Evolutionary conservation across 495 filamentous ascomycete species (phyloP).

Genomic region (Aspergillus hancockii): DNA sequence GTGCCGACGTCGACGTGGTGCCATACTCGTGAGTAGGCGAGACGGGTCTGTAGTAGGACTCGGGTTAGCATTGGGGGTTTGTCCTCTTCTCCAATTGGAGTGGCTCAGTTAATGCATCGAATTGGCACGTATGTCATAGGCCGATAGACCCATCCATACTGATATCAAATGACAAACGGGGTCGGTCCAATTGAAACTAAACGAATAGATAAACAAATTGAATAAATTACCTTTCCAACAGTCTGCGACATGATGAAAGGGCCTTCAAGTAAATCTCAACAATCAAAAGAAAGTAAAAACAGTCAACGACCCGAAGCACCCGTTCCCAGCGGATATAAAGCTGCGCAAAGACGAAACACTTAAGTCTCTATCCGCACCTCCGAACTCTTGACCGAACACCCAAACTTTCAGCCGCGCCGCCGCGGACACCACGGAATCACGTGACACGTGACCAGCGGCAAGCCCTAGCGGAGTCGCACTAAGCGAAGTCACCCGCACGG

Average conservation of each 20-base stretch:
- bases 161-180: background rate
- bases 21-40: conserved; percentile 95
- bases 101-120: background rate
- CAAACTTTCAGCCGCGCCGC: conserved; percentile 19
- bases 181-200: background rate
- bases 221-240: conserved; percentile 43
- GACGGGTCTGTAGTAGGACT: conserved; percentile 69
- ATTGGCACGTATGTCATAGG: background rate
- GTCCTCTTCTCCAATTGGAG: background rate
- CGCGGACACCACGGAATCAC: conserved; percentile 32
- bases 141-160: background rate
- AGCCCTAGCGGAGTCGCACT: conserved; percentile 27
- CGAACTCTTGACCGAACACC: background rate
- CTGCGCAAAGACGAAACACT: background rate
- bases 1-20: conserved; percentile 79
- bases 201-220: background rate
- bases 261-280: background rate
- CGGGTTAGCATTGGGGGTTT: background rate
- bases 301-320: background rate
- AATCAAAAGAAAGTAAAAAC: background rate
- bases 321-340: background rate
- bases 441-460: conserved; percentile 23
- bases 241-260: conserved; percentile 43
- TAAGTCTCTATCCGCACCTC: conserved; percentile 3
- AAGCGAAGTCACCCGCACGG: conserved; percentile 50